Conservation (phyloP, 441 rosid genomes). For the Gossypium lobatum region DNA sequence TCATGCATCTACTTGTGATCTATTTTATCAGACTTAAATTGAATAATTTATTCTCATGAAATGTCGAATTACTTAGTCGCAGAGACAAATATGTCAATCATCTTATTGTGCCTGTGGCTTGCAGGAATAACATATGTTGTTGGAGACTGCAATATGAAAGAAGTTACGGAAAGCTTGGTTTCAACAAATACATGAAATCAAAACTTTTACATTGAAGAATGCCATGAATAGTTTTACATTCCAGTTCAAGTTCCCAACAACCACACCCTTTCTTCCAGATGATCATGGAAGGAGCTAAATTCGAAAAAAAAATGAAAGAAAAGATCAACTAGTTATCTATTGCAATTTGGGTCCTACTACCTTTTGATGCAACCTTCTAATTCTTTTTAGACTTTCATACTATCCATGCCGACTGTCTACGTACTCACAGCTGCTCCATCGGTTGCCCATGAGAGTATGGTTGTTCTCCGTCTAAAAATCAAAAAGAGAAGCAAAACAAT, state of each 20-base stretch:
- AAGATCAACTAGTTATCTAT: background rate
- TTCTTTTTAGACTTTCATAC: background rate
- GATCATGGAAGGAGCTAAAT: background rate
- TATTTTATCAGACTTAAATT: background rate
- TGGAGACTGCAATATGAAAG: background rate
- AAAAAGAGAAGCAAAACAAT: slow-evolving; percentile 10
- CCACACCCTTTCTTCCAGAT: too few species aligned
- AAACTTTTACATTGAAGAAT: slow-evolving; percentile 9
- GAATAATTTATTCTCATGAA: background rate
- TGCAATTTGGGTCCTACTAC: slow-evolving; percentile 9
- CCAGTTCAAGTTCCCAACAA: background rate
- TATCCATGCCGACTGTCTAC: background rate
- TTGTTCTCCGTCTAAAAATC: slow-evolving; percentile 55
- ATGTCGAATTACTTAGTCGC: background rate
- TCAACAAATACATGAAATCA: background rate
- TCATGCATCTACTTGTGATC: background rate
- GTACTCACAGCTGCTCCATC: slow-evolving; percentile 33
- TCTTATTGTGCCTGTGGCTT: background rate
- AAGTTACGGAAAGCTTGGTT: background rate
- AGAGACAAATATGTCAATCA: background rate
- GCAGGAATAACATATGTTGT: background rate
- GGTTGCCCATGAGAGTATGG: slow-evolving; percentile 37
- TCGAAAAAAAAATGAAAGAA: background rate
- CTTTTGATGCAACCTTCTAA: slow-evolving; percentile 5
- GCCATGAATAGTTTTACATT: background rate